Evolutionary conservation across 2,329 filamentous ascomycete genomes (phyloP).

Genomic region (Cercospora sp.): DNA sequence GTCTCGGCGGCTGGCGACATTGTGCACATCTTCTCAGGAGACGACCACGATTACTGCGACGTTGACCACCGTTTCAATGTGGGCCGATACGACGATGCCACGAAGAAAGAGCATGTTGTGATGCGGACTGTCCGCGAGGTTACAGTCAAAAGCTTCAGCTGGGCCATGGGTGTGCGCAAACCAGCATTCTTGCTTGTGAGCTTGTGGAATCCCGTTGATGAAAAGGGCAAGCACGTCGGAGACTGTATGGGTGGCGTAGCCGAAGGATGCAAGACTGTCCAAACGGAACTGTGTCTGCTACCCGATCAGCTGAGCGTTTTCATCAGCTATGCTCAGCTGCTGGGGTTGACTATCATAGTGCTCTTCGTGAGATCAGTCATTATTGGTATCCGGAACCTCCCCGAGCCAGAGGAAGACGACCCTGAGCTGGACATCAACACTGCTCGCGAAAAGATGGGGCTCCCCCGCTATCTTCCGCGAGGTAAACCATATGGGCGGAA

Average conservation of each 20-base stretch:
- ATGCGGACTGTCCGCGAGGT: conserved; percentile 64
- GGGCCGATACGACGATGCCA: conserved; percentile 23
- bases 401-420: conserved; percentile 16
- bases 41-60: conserved; percentile 98
- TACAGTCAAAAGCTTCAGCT: conserved; percentile 91
- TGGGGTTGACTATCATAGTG: conserved; percentile 53
- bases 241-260: conserved; percentile 18
- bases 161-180: conserved; percentile 90
- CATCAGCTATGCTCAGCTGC: conserved; percentile 70
- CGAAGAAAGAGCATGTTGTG: conserved; percentile 54
- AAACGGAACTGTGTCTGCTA: conserved; percentile 86
- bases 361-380: conserved; percentile 50
- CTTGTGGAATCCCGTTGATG: conserved; percentile 86
- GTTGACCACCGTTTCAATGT: conserved; percentile 65
- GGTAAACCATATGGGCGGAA: conserved; percentile 26
- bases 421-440: conserved; percentile 13
- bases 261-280: conserved; percentile 60
- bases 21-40: conserved; percentile 84
- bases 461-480: conserved; percentile 11
- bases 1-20: conserved; percentile 67
- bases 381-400: conserved; percentile 33
- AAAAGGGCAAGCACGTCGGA: conserved; percentile 36
- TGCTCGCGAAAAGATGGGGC: conserved; percentile 13
- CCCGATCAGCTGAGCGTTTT: conserved; percentile 86
- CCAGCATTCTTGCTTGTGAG: conserved; percentile 88